phyloP scores from a whole-genome alignment of 495 filamentous ascomycete species.

The Neurospora sublineolata region DNA sequence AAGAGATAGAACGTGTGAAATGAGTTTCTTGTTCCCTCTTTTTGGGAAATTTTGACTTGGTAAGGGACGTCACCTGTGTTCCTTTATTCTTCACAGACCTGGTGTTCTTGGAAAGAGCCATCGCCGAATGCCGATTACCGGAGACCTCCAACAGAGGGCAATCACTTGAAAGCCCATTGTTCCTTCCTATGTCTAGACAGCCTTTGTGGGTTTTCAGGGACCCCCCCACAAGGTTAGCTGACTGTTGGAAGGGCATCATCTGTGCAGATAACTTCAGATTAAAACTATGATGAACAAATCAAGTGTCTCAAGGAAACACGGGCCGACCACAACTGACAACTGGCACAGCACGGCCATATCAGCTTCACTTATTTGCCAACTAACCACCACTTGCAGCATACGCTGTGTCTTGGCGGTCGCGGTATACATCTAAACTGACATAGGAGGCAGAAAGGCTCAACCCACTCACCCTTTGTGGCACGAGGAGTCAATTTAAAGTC shows the following conservation, averaged over 20 bases:
- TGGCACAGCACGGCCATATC: not conserved
- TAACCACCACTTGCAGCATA: not conserved
- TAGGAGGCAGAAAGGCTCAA: not conserved
- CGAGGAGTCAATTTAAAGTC: not conserved
- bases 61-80: not conserved
- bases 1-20: not conserved
- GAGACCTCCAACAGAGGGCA: not conserved
- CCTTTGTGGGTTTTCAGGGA: not conserved
- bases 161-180: not conserved
- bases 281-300: not conserved
- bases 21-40: not conserved
- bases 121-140: not conserved
- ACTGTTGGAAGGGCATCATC: not conserved
- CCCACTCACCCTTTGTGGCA: not conserved
- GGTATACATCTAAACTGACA: not conserved
- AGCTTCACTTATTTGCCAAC: not conserved
- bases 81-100: not conserved
- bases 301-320: not conserved
- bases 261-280: not conserved
- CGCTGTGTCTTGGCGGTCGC: not conserved
- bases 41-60: not conserved
- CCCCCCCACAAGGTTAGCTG: not conserved
- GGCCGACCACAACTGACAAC: not conserved
- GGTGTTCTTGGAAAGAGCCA: not conserved
- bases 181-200: not conserved